Percentiles rank a stretch among this genome's conserved stretches.
Evolutionary conservation across 306 rosid genomes (phyloP).

Genomic region (Begonia loranthoides): DNA sequence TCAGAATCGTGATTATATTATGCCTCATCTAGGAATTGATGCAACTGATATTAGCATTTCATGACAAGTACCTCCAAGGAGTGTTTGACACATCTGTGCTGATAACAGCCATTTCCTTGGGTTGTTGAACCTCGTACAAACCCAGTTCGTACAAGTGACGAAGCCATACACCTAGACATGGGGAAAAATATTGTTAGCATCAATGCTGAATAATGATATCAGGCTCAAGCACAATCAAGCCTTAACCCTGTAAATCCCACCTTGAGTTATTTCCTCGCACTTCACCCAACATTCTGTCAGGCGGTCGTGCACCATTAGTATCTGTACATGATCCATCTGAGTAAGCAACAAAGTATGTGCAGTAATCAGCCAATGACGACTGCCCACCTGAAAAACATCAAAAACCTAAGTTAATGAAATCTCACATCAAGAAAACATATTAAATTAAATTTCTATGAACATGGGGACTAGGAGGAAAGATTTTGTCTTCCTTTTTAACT

Average conservation of each 20-base stretch:
- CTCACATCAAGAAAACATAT: no score
- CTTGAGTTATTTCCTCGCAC: constrained; percentile 88
- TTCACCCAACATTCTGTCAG: constrained; percentile 98
- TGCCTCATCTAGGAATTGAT: no score
- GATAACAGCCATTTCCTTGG: constrained; percentile 97
- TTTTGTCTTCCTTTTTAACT: no score
- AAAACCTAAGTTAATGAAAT: no score
- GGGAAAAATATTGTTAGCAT: constrained; percentile 10
- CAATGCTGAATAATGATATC: no score
- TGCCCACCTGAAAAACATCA: constrained; percentile 59
- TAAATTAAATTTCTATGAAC: no score
- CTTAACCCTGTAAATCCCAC: constrained; percentile 19
- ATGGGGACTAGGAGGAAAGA: no score
- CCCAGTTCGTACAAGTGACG: constrained; percentile 87
- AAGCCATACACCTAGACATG: constrained; percentile 78
- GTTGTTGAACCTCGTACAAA: constrained; percentile 79
- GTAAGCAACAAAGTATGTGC: constrained; percentile 91
- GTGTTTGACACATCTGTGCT: constrained; percentile 67
- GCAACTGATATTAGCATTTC: neutral
- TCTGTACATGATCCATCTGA: constrained; percentile 98
- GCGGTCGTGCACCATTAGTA: constrained; percentile 78
- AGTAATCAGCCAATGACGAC: constrained; percentile 95
- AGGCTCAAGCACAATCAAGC: no score
- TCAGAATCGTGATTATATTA: no score
- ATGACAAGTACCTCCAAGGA: constrained; percentile 52